These are phyloP conservation scores for Sugiyamaella floridensis DNA, from an alignment of 805 yeast species.

Conservation along the genomic window DNA sequence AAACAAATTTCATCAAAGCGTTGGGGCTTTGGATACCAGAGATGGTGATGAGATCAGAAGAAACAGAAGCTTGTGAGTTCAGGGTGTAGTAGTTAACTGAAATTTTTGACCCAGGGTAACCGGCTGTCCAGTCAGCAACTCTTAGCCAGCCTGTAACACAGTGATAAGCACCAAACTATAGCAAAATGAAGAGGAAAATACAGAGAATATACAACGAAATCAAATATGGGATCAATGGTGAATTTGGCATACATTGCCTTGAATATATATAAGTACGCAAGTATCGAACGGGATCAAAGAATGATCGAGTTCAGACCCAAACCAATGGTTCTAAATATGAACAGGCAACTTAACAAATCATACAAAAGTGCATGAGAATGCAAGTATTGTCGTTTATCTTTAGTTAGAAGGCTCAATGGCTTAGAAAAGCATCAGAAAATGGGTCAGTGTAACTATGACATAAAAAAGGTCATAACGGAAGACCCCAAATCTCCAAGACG, in stretches of 20 bases:
- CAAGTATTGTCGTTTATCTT: not conserved
- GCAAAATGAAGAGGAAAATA: too few relatives aligned
- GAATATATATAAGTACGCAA: too few relatives aligned
- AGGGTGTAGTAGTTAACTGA: not conserved
- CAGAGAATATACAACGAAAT: too few relatives aligned
- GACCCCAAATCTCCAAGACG: slow-evolving; percentile 9
- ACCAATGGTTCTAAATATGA: too few relatives aligned
- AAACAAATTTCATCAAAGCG: slow-evolving; percentile 14
- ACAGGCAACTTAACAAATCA: not conserved
- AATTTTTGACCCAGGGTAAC: not conserved
- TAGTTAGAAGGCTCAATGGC: not conserved
- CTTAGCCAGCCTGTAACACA: too few relatives aligned
- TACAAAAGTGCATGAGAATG: not conserved
- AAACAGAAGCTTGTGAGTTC: not conserved
- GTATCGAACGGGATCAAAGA: too few relatives aligned
- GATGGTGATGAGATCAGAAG: not conserved
- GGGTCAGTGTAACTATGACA: slow-evolving; percentile 24
- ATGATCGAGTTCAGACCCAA: too few relatives aligned
- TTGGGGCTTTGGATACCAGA: not conserved
- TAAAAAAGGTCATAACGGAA: slow-evolving; percentile 13
- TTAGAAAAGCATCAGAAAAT: not conserved
- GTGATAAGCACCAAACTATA: too few relatives aligned
- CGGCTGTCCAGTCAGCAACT: too few relatives aligned
- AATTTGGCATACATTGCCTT: too few relatives aligned
- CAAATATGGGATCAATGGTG: too few relatives aligned